Evolutionary conservation across 768 basidiomycete species (phyloP).

Genomic region (Suillus ampliporus): DNA sequence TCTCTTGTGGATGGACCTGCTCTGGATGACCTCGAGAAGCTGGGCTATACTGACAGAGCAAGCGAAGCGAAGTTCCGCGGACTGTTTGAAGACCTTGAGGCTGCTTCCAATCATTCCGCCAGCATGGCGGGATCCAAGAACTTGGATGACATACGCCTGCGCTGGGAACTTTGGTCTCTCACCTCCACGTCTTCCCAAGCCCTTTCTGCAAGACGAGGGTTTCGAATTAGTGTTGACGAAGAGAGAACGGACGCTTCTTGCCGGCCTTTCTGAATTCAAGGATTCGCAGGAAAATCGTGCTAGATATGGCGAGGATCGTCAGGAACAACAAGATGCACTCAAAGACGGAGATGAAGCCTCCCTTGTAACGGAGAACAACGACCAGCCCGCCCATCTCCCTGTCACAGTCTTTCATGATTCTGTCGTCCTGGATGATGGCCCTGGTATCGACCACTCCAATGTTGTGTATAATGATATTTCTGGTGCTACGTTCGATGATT

Average conservation of each 20-base stretch:
- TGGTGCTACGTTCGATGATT: constrained; percentile 23
- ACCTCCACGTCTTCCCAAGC: constrained; percentile 18
- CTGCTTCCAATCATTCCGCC: not conserved
- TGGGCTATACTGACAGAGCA: constrained; percentile 10
- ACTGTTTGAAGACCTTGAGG: constrained; percentile 4
- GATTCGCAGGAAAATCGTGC: not conserved
- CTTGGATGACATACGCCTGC: constrained; percentile 19
- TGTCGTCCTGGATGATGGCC: not conserved
- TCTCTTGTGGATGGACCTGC: constrained; percentile 20
- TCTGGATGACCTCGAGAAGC: constrained; percentile 19
- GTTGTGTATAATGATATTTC: not conserved
- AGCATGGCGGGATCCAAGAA: not conserved
- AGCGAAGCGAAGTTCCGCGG: constrained; percentile 1
- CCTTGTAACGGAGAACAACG: not conserved
- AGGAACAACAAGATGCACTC: not conserved
- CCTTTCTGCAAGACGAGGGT: not conserved
- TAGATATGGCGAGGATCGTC: not conserved
- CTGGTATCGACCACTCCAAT: not conserved
- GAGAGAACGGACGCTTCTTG: constrained; percentile 27
- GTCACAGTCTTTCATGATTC: not conserved
- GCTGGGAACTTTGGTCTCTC: constrained; percentile 33
- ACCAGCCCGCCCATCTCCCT: not conserved
- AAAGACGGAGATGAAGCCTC: not conserved
- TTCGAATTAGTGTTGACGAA: constrained; percentile 32
- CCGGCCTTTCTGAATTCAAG: constrained; percentile 14